Evolutionary conservation across 208 protist genomes (phyloP).

Genomic region (Crithidia bombi): DNA sequence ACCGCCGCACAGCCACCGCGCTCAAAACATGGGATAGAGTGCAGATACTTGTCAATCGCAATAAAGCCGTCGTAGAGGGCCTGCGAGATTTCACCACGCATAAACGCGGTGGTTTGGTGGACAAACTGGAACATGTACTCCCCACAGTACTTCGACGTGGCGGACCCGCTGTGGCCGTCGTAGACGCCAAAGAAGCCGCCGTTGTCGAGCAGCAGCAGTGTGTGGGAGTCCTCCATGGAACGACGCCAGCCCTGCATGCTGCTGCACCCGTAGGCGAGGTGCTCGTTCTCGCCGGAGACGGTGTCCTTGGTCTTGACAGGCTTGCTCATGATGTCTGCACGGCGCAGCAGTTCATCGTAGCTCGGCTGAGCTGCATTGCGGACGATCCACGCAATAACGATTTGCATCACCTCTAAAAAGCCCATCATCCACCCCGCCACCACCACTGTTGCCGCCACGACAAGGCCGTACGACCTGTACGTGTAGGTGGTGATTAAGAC

Average conservation of each 20-base stretch:
- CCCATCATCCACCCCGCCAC: constrained; percentile 27
- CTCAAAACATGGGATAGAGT: constrained; percentile 51
- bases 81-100: constrained; percentile 55
- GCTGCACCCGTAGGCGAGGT: constrained; percentile 68
- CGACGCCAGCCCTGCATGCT: constrained; percentile 93
- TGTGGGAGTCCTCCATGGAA: constrained; percentile 93
- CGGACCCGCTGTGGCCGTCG: constrained; percentile 89
- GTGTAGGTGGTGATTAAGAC: constrained; percentile 16
- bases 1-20: constrained; percentile 89
- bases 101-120: constrained; percentile 57
- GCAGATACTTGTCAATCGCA: constrained; percentile 77
- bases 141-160: constrained; percentile 77
- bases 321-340: constrained; percentile 87
- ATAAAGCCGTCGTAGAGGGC: constrained; percentile 91
- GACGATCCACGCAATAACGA: constrained; percentile 25
- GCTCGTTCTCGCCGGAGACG: constrained; percentile 64
- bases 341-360: constrained; percentile 73
- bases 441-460: constrained; percentile 20
- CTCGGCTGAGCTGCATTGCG: constrained; percentile 28
- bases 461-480: constrained; percentile 26
- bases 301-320: constrained; percentile 84
- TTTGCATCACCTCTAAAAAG: constrained; percentile 22
- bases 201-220: constrained; percentile 63
- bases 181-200: constrained; percentile 92
- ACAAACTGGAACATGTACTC: constrained; percentile 83